Percentiles rank a stretch among this genome's conserved stretches.
Evolutionary conservation across 2,329 filamentous ascomycete genomes (phyloP).

Genomic region (Colletotrichum aenigma): DNA sequence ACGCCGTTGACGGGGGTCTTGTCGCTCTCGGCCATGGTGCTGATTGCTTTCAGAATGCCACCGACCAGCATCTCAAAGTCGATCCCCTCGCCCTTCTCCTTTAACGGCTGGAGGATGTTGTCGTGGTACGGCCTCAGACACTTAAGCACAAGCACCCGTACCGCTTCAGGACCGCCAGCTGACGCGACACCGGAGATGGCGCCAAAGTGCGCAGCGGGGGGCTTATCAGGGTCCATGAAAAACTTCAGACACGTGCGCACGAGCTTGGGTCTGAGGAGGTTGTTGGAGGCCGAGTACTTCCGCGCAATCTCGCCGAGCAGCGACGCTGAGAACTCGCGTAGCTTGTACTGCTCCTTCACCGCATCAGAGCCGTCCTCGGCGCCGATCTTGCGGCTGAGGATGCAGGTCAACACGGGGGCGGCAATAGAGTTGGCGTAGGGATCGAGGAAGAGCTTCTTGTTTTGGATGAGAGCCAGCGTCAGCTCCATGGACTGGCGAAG

Average conservation of each 20-base stretch:
- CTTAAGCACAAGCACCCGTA: conserved; percentile 60
- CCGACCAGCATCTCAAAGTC: conserved; percentile 62
- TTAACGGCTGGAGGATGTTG: conserved; percentile 57
- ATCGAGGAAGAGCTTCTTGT: conserved; percentile 75
- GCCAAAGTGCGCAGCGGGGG: conserved; percentile 86
- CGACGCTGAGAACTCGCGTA: conserved; percentile 84
- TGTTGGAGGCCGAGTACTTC: conserved; percentile 82
- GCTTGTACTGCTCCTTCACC: conserved; percentile 70
- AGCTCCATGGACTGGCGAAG: conserved; percentile 93
- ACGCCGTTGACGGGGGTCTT: conserved; percentile 15
- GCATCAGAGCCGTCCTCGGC: conserved; percentile 56
- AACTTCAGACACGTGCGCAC: conserved; percentile 92
- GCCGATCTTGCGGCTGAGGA: conserved; percentile 83
- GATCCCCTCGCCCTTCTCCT: conserved; percentile 53
- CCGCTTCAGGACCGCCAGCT: conserved; percentile 70
- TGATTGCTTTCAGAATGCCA: conserved; percentile 58
- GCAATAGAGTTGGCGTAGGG: conserved; percentile 71
- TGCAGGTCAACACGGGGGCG: conserved; percentile 88
- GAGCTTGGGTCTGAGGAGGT: conserved; percentile 84
- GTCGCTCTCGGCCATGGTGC: conserved; percentile 41
- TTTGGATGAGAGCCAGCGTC: conserved; percentile 81
- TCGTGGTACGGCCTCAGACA: conserved; percentile 60
- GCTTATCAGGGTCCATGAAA: conserved; percentile 85
- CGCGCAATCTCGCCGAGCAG: conserved; percentile 79
- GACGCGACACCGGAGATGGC: conserved; percentile 81